Evolutionary conservation across 2,329 filamentous ascomycete genomes (phyloP).

Genomic region (Stachybotrys chartarum): DNA sequence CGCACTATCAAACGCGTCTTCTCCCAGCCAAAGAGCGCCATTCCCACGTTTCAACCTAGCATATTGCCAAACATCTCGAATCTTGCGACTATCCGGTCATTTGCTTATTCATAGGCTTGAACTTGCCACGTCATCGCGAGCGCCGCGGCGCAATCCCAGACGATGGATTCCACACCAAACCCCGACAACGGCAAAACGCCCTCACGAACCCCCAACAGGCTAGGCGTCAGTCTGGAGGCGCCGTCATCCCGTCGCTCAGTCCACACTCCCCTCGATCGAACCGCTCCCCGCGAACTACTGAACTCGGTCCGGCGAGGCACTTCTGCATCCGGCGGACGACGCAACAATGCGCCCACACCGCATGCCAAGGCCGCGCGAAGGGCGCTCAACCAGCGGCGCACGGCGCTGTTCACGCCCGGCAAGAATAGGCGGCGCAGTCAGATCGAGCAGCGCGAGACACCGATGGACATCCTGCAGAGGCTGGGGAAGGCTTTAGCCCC

Average conservation of each 20-base stretch:
- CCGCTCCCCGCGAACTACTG: constrained; percentile 24
- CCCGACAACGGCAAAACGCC: constrained; percentile 9
- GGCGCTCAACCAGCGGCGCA: constrained; percentile 51
- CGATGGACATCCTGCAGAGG: constrained; percentile 44
- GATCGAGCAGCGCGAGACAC: constrained; percentile 48
- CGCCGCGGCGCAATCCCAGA: background rate
- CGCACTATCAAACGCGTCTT: too few species aligned
- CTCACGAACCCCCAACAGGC: constrained; percentile 19
- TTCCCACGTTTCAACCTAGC: too few species aligned
- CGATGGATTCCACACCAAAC: constrained; percentile 3
- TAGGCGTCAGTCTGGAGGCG: constrained; percentile 25
- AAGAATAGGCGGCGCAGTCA: constrained; percentile 50
- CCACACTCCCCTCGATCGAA: constrained; percentile 35
- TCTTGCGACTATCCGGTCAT: too few species aligned
- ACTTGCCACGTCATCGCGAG: background rate
- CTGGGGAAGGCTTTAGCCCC: constrained; percentile 49
- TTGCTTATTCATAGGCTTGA: background rate
- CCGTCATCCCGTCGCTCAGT: constrained; percentile 30
- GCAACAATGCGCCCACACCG: constrained; percentile 44
- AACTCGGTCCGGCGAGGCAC: constrained; percentile 33
- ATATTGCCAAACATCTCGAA: too few species aligned
- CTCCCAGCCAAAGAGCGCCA: too few species aligned
- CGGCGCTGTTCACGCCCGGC: constrained; percentile 53
- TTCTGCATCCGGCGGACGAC: constrained; percentile 35
- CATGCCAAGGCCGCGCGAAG: constrained; percentile 54